A percentile compares a stretch with the other conserved stretches of the same genome.
These are phyloP conservation scores for Collybiopsis confluens DNA, from an alignment of 768 basidiomycete species.

Conservation along the genomic window DNA sequence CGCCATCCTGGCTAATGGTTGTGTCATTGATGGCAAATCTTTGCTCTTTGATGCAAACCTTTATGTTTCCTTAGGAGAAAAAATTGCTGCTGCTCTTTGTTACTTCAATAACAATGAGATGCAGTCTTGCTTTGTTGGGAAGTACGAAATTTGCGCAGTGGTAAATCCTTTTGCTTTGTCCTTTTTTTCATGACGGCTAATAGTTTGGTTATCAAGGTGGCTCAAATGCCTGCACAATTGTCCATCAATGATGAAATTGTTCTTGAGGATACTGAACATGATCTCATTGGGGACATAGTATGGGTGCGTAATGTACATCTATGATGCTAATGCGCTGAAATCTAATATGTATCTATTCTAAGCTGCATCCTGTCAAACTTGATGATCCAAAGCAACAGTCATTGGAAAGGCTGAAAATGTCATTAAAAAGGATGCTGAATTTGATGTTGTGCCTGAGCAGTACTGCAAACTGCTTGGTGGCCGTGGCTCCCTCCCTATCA, in stretches of 20 bases:
- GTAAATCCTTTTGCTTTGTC: background rate
- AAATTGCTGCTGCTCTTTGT: background rate
- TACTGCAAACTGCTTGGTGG: background rate
- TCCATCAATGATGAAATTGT: background rate
- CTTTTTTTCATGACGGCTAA: background rate
- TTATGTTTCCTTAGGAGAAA: conserved; percentile 2
- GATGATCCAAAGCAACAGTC: background rate
- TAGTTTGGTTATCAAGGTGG: background rate
- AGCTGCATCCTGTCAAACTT: background rate
- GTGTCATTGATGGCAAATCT: background rate
- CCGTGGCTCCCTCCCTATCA: background rate
- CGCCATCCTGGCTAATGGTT: conserved; percentile 6
- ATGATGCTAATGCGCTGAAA: background rate
- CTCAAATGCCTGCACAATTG: background rate
- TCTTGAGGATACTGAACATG: background rate
- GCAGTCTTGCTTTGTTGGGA: background rate
- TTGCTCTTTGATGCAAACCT: conserved; percentile 10
- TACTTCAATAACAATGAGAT: conserved; percentile 1
- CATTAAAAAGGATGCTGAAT: background rate
- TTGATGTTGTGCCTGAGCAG: background rate
- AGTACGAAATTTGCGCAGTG: background rate
- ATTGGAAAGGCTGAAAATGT: conserved; percentile 1
- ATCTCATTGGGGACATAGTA: background rate
- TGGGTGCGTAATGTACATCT: background rate
- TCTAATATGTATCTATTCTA: background rate